Base-by-base conservation (phyloP, 2,329 filamentous ascomycete species). In the Madurella fahalii region DNA sequence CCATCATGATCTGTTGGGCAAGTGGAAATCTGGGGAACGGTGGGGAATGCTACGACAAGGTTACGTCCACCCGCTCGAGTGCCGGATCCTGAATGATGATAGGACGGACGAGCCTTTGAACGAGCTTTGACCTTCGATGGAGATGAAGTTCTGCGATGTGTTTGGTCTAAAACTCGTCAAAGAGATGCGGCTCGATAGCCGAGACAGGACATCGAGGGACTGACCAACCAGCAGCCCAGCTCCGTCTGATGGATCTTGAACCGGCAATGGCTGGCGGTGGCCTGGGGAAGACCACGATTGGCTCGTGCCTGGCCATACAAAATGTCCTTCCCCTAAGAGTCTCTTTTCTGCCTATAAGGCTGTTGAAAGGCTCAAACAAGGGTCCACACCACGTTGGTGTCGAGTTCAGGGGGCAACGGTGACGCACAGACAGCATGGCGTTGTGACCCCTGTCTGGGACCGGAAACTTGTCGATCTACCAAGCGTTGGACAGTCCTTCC, bases 21-120 rank as follows among this genome's bases (percentile, higher is more conserved):
- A 41, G 9, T 37, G 48, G 52, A 53, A 60, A 55, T 62, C 58
- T 62, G 58, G 60, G 61, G 60, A 61, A 63, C 42, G 52, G 42
- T 20, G 47, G 34, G 18, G 9, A 31, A 17, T 46, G 50, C 15
- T 37, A 37, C 34, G 9, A 9, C 4, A 2, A 11, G 13, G 34
- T 4, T 37, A 37, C 11, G 31, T 34, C 31, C 12, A 16, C 15
- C 7, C 9, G n/a, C n/a, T 15, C 37, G 46, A 54, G 13, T 54
- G 50, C 47, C 52, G 49, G 54, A n/a, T 16, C 16, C 17, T 16
- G 30, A 25, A 37, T 34, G 12, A 45, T 15, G 20, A 40, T 18
- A 32, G 52, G 39, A 48, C 49, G 40, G 50, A 50, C 31, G 18
- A 25, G 25, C 25, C 25, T 3, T 3, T 25, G 25, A 25, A 25